These are phyloP conservation scores for Penicillium sp. DNA, from an alignment of 2,329 filamentous ascomycete species.

Conservation along the genomic window DNA sequence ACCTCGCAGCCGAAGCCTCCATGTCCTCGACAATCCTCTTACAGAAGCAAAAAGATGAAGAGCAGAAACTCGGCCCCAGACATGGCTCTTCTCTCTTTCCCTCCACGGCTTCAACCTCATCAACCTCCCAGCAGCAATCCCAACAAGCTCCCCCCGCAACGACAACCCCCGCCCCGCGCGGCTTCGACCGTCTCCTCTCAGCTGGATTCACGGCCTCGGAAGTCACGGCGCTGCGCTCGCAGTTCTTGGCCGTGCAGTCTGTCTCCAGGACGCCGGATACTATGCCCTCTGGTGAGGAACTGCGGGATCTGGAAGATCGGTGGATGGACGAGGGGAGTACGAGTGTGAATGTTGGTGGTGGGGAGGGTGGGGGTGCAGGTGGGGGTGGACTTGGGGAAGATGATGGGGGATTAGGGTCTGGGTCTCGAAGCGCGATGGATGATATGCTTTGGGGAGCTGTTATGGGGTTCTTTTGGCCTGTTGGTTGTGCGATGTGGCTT, in stretches of 20 bases:
- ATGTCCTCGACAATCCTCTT: constrained; percentile 35
- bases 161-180: constrained; percentile 66
- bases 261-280: constrained; percentile 84
- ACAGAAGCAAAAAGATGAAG: constrained; percentile 19
- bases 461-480: constrained; percentile 92
- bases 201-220: constrained; percentile 83
- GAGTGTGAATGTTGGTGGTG: constrained; percentile 44
- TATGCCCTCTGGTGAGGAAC: constrained; percentile 76
- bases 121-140: constrained; percentile 3
- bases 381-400: constrained; percentile 34
- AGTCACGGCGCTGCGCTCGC: constrained; percentile 80
- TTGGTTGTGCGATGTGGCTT: constrained; percentile 84
- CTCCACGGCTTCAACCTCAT: not conserved
- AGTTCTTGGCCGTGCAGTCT: constrained; percentile 85
- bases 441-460: constrained; percentile 86
- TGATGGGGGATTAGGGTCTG: constrained; percentile 47
- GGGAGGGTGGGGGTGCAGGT: constrained; percentile 40
- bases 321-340: constrained; percentile 76
- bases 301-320: constrained; percentile 80
- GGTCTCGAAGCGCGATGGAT: constrained; percentile 67
- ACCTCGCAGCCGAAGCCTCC: constrained; percentile 70
- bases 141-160: constrained; percentile 32
- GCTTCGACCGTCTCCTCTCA: constrained; percentile 83
- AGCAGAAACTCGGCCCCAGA: not conserved
- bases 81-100: constrained; percentile 10